Percentiles rank a stretch among this genome's conserved stretches.
Evolutionary conservation across 306 rosid genomes (phyloP).

Genomic region (Prosopis cineraria): DNA sequence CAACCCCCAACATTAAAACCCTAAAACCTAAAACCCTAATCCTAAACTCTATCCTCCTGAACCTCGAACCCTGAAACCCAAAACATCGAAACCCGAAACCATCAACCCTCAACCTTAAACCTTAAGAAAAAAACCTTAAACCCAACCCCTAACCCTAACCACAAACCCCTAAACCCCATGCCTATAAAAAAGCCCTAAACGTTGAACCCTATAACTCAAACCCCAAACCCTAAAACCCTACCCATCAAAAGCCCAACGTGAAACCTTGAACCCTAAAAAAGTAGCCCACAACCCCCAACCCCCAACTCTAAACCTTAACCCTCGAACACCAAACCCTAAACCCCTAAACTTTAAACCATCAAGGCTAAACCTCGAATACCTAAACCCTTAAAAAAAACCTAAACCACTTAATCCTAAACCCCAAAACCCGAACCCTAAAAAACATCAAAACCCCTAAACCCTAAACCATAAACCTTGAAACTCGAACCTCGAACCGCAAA

Average conservation of each 20-base stretch:
- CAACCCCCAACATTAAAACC: background rate
- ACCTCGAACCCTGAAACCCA: background rate
- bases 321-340: constrained; percentile 26
- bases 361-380: constrained; percentile 24
- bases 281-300: constrained; percentile 33
- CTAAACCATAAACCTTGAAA: no score
- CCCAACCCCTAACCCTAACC: background rate
- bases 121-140: background rate
- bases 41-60: background rate
- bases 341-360: constrained; percentile 20
- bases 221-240: constrained; percentile 35
- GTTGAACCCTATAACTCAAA: background rate
- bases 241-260: constrained; percentile 37
- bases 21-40: background rate
- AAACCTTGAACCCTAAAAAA: constrained; percentile 34
- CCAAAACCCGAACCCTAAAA: no score
- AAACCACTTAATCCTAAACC: no score
- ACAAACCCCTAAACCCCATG: background rate
- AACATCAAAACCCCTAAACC: no score
- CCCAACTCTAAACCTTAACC: constrained; percentile 25
- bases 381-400: no score
- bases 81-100: background rate
- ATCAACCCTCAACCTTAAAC: background rate
- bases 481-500: no score
- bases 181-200: constrained; percentile 34